A percentile compares a stretch with the other conserved stretches of the same genome.
Conservation (phyloP, 1,284 basidiomycete species). For the Cryptococcus amylolentus region DNA sequence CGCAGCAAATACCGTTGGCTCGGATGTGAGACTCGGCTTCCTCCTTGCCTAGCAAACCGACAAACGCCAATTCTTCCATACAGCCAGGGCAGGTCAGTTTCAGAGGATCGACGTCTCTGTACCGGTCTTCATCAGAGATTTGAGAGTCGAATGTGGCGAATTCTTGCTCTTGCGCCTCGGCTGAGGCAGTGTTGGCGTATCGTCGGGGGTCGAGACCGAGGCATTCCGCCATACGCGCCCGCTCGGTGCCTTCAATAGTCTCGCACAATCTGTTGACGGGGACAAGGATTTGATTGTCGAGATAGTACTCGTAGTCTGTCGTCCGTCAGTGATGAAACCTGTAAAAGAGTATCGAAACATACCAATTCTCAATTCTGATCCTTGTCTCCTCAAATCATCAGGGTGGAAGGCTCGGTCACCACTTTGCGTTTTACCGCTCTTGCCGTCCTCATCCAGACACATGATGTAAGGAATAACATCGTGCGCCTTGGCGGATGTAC, state of each 20-base stretch:
- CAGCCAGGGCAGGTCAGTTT: constrained; percentile 71
- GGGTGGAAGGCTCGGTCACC: constrained; percentile 91
- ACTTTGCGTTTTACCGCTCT: constrained; percentile 69
- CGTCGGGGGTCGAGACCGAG: constrained; percentile 83
- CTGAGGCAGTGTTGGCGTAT: constrained; percentile 57
- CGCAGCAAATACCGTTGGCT: constrained; percentile 55
- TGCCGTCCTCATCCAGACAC: constrained; percentile 73
- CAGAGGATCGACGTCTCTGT: constrained; percentile 68
- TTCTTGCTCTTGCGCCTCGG: constrained; percentile 61
- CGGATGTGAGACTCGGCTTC: constrained; percentile 9
- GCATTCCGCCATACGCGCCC: constrained; percentile 86
- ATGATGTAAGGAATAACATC: constrained; percentile 98
- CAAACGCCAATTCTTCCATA: constrained; percentile 6
- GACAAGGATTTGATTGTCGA: constrained; percentile 87
- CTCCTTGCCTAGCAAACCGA: constrained; percentile 28
- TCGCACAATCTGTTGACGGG: constrained; percentile 95
- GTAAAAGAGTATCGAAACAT: constrained; percentile 23
- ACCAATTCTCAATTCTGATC: constrained; percentile 69
- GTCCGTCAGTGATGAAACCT: neutral
- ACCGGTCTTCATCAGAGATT: constrained; percentile 81
- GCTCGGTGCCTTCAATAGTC: constrained; percentile 92
- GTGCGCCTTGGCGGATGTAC: constrained; percentile 72
- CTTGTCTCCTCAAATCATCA: constrained; percentile 77
- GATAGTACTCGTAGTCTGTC: constrained; percentile 85
- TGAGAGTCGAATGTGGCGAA: constrained; percentile 87